These are phyloP conservation scores for Phalaenopsis hybrid DNA, from an alignment of 116 monocot species.

Conservation along the genomic window DNA sequence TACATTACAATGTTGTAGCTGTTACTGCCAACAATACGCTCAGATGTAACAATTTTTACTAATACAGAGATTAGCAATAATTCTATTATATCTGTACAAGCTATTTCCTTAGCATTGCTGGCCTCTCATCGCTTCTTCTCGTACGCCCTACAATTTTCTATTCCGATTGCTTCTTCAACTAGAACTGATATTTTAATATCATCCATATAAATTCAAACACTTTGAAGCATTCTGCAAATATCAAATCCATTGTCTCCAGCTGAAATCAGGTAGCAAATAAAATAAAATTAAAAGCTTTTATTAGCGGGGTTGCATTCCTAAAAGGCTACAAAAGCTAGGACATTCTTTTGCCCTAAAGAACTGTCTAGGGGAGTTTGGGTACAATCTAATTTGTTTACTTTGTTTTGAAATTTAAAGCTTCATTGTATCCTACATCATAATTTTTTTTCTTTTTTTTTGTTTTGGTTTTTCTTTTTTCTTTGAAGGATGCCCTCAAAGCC, in stretches of 20 bases:
- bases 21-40: not conserved
- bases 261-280: not conserved
- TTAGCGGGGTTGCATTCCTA: not conserved
- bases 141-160: not conserved
- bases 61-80: not conserved
- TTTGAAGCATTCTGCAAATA: not conserved
- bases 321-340: not conserved
- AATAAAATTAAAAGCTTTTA: not conserved
- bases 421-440: not conserved
- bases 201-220: not conserved
- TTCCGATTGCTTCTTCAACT: not conserved
- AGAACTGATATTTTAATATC: not conserved
- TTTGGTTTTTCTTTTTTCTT: not conserved
- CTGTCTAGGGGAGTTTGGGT: not conserved
- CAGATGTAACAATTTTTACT: not conserved
- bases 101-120: not conserved
- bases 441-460: not conserved
- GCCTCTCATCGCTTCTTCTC: not conserved
- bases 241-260: not conserved
- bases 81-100: not conserved
- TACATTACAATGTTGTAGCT: not conserved
- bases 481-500: slow-evolving; percentile 76
- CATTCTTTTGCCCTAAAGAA: not conserved
- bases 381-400: not conserved
- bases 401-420: not conserved